Evolutionary conservation across 2,329 filamentous ascomycete species (phyloP).

Genomic region (Talaromyces verruculosus): DNA sequence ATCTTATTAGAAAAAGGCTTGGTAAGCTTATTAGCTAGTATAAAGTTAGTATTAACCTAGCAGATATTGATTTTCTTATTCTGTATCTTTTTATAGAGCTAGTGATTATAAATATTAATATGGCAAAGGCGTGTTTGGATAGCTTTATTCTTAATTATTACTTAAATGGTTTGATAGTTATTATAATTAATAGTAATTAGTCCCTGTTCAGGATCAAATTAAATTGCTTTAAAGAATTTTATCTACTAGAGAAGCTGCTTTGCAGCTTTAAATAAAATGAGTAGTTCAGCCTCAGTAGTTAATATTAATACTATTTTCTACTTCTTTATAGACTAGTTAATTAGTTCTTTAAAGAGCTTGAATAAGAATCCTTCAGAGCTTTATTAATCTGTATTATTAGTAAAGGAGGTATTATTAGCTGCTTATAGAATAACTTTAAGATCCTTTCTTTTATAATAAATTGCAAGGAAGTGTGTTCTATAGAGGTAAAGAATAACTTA

Average conservation of each 20-base stretch:
- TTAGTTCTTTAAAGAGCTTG: neutral
- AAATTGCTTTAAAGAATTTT: neutral
- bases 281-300: neutral
- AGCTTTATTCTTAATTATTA: neutral
- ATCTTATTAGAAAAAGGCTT: neutral
- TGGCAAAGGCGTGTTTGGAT: neutral
- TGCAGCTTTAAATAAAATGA: neutral
- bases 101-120: neutral
- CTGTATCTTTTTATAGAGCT: neutral
- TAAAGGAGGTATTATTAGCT: neutral
- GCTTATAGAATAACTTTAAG: neutral
- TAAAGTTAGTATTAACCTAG: neutral
- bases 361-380: neutral
- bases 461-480: neutral
- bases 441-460: neutral
- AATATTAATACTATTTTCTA: neutral
- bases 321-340: neutral
- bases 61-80: neutral
- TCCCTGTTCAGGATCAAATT: neutral
- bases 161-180: neutral
- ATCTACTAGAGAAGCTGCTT: neutral
- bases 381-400: neutral
- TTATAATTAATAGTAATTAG: neutral
- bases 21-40: neutral
- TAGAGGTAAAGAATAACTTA: neutral